phyloP scores from a whole-genome alignment of 108 stramenopile genomes.

The Cyclotella kingstonii region DNA sequence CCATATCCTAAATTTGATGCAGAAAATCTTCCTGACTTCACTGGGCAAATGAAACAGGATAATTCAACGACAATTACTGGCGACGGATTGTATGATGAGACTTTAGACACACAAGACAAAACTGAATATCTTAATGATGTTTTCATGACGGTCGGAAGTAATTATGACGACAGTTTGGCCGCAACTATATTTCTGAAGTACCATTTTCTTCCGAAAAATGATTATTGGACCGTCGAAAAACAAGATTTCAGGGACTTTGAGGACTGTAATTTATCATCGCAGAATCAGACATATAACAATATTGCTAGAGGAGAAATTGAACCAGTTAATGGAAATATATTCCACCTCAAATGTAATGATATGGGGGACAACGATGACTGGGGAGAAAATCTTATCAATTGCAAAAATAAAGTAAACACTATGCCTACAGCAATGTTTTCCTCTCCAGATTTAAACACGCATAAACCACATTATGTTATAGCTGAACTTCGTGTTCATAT shows the following conservation, averaged over 20 bases:
- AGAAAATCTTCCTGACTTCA: neutral
- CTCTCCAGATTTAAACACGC: neutral
- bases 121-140: constrained; percentile 6
- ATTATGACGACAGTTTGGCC: constrained; percentile 30
- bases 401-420: too few relatives aligned
- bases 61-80: neutral
- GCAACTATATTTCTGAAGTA: constrained; percentile 37
- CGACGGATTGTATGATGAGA: neutral
- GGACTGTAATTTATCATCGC: neutral
- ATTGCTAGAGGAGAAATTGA: too few relatives aligned
- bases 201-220: constrained; percentile 14
- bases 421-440: neutral
- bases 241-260: neutral
- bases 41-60: neutral
- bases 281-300: neutral
- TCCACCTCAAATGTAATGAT: too few relatives aligned
- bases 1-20: constrained; percentile 17
- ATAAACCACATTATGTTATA: constrained; percentile 21
- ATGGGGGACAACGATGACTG: too few relatives aligned
- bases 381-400: too few relatives aligned
- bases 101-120: neutral
- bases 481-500: constrained; percentile 46
- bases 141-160: constrained; percentile 34
- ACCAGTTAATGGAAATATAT: too few relatives aligned
- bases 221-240: neutral